Evolutionary conservation across 176 grass and related monocot genomes (phyloP).

Genomic region (Zea mays): Zm-B73-REFERENCE-NAM-5.0 NC_050101.1:138578001-138578500

Average conservation of each 20-base stretch:
- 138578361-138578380: constrained; percentile 1
- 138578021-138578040: no score
- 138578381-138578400: not conserved
- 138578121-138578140: not conserved
- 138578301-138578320: not conserved
- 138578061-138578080: constrained; percentile 22
- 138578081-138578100: not conserved
- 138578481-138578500: not conserved
- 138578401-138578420: not conserved
- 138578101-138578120: not conserved
- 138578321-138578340: not conserved
- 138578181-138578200: not conserved
- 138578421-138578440: not conserved
- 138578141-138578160: not conserved
- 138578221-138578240: constrained; percentile 2
- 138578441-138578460: not conserved
- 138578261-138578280: constrained; percentile 9
- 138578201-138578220: not conserved
- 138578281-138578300: not conserved
- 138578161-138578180: constrained; percentile 15
- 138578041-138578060: not conserved
- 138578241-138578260: not conserved
- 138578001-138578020: no score
- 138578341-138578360: not conserved
- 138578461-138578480: not conserved